These are phyloP conservation scores for Xylaria flabelliformis DNA, from an alignment of 495 filamentous ascomycete genomes.

Conservation along the genomic window DNA sequence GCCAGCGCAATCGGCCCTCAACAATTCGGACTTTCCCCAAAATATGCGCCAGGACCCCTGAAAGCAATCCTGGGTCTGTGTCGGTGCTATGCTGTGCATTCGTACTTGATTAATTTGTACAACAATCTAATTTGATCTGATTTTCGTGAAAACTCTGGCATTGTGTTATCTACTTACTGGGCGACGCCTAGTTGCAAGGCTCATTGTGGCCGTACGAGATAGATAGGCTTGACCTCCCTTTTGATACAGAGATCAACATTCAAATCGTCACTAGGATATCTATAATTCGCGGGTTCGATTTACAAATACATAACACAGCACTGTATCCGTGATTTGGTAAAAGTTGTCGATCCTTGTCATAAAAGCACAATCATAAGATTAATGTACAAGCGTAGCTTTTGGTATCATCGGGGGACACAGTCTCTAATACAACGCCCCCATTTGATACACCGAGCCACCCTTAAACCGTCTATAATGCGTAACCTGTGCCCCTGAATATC, in stretches of 20 bases:
- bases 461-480: constrained; percentile 44
- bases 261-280: not conserved
- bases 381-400: constrained; percentile 47
- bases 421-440: constrained; percentile 41
- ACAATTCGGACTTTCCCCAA: constrained; percentile 29
- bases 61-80: not conserved
- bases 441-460: constrained; percentile 38
- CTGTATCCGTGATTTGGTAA: not conserved
- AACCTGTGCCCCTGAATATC: constrained; percentile 42
- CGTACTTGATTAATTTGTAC: constrained; percentile 11
- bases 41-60: constrained; percentile 8
- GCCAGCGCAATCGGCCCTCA: constrained; percentile 25
- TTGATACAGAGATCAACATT: not conserved
- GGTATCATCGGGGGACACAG: constrained; percentile 40
- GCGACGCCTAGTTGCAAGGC: not conserved
- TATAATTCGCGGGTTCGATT: not conserved
- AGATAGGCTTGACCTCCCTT: not conserved
- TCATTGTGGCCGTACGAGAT: not conserved
- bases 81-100: not conserved
- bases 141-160: not conserved
- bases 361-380: constrained; percentile 35
- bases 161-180: not conserved
- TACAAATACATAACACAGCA: too few species aligned
- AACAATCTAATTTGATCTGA: not conserved
- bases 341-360: constrained; percentile 3